Percentiles rank a stretch among this genome's conserved stretches.
Evolutionary conservation across 2,329 filamentous ascomycete genomes (phyloP).

Genomic region (Lasiodiplodia sp.): DNA sequence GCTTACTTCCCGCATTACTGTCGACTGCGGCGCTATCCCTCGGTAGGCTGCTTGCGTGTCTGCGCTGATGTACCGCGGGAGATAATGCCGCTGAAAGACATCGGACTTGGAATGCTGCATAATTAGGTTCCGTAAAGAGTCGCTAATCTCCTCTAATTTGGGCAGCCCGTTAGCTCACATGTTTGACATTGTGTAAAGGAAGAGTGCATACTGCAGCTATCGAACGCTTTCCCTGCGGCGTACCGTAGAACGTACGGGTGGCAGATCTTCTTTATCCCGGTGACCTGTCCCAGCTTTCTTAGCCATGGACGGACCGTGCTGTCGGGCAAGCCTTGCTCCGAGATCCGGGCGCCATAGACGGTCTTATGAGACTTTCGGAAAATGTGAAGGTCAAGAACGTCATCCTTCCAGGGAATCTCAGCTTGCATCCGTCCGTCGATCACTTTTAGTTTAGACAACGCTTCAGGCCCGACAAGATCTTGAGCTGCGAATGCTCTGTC

Average conservation of each 20-base stretch:
- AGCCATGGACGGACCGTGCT: conserved; percentile 10
- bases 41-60: conserved; percentile 15
- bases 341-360: neutral
- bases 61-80: conserved; percentile 11
- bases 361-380: conserved; percentile 5
- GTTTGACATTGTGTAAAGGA: neutral
- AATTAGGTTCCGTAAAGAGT: conserved; percentile 9
- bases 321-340: neutral
- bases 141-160: conserved; percentile 6
- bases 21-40: neutral
- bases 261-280: conserved; percentile 1
- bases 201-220: conserved; percentile 9
- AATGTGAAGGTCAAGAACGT: conserved; percentile 1
- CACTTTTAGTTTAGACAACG: neutral
- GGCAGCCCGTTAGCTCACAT: neutral
- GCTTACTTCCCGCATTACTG: conserved; percentile 10
- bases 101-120: conserved; percentile 17
- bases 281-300: conserved; percentile 10
- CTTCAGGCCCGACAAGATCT: conserved; percentile 2
- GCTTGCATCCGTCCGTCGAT: neutral
- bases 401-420: conserved; percentile 23
- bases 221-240: neutral
- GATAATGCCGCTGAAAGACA: conserved; percentile 22
- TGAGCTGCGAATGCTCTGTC: conserved; percentile 9
- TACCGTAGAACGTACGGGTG: conserved; percentile 1